Percentiles rank a stretch among this genome's conserved stretches.
phyloP scores from a whole-genome alignment of 306 rosid genomes.

The Crataegus laevigata region DNA sequence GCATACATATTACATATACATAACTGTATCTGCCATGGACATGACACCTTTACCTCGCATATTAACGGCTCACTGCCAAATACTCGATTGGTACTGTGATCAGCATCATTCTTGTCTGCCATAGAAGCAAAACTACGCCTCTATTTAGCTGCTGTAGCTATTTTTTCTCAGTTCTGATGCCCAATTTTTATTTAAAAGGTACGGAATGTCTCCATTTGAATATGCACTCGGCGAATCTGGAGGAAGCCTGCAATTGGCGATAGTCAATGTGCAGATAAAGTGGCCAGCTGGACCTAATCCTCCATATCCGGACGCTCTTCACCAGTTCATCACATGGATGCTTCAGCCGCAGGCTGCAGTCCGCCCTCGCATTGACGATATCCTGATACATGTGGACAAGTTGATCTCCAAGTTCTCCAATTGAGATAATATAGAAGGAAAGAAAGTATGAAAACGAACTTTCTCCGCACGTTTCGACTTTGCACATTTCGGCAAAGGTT shows the following conservation, averaged over 20 bases:
- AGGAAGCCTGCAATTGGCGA: conserved; percentile 93
- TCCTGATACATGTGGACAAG: conserved; percentile 89
- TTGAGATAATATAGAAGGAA: conserved; percentile 29
- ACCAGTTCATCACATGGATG: conserved; percentile 95
- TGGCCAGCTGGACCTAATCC: conserved; percentile 88
- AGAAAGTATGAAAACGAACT: conserved; percentile 2
- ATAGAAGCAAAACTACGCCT: background rate
- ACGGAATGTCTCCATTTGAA: conserved; percentile 94
- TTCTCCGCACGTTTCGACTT: background rate
- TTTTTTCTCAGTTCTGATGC: conserved; percentile 10
- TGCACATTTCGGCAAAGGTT: conserved; percentile 12
- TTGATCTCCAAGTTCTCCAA: conserved; percentile 75
- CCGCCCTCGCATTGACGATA: conserved; percentile 84
- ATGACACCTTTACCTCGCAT: background rate
- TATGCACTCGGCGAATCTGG: conserved; percentile 97
- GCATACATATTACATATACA: background rate
- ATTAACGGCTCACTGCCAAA: background rate
- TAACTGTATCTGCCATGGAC: background rate
- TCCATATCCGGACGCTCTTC: conserved; percentile 88
- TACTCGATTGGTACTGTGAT: background rate
- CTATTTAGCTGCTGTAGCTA: conserved; percentile 3
- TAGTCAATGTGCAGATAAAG: conserved; percentile 78
- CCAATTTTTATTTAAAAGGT: conserved; percentile 41
- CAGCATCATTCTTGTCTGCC: background rate
- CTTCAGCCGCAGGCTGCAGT: conserved; percentile 88